Conservation (phyloP, 257 asterid genomes). For the Catharanthus roseus region DNA sequence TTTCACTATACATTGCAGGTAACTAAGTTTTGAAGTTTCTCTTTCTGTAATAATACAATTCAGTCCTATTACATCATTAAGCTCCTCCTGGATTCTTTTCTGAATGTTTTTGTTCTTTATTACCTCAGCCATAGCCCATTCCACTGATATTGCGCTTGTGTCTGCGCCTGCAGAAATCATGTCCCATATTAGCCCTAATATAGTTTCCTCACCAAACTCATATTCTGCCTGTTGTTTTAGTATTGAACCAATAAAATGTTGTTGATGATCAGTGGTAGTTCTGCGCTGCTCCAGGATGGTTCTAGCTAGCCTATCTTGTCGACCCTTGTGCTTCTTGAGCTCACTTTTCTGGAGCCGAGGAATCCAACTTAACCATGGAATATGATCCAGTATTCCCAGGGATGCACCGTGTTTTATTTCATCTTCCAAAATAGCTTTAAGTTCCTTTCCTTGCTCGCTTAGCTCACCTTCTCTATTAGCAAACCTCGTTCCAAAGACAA, state of each 20-base stretch:
- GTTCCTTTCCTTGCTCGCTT: slow-evolving; percentile 38
- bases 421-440: slow-evolving; percentile 28
- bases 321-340: slow-evolving; percentile 50
- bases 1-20: slow-evolving; percentile 2
- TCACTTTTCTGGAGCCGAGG: slow-evolving; percentile 62
- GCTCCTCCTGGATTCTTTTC: slow-evolving; percentile 66
- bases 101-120: slow-evolving; percentile 64
- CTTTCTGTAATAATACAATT: slow-evolving; percentile 32
- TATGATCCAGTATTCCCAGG: slow-evolving; percentile 65
- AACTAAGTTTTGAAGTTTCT: neutral
- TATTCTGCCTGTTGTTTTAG: slow-evolving; percentile 52
- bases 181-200: slow-evolving; percentile 79
- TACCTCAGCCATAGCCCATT: slow-evolving; percentile 90
- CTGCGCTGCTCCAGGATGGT: slow-evolving; percentile 73
- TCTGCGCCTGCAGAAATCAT: slow-evolving; percentile 81
- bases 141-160: slow-evolving; percentile 67
- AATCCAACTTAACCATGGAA: slow-evolving; percentile 81
- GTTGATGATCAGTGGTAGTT: slow-evolving; percentile 41
- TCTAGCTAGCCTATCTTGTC: slow-evolving; percentile 54
- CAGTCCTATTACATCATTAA: slow-evolving; percentile 48
- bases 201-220: slow-evolving; percentile 72
- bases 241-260: slow-evolving; percentile 66
- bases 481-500: slow-evolving; percentile 66
- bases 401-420: slow-evolving; percentile 66
- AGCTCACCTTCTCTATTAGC: slow-evolving; percentile 46